Percentiles rank a stretch among this genome's conserved stretches.
Evolutionary conservation across 129 eudicot species (phyloP).

Genomic region (Daucus carota): DH1_v3.0 NC_030385.2:33688501-33689000

Average conservation of each 20-base stretch:
- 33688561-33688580: too few relatives aligned
- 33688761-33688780: neutral
- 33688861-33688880: constrained; percentile 21
- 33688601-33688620: too few relatives aligned
- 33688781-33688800: too few relatives aligned
- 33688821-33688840: too few relatives aligned
- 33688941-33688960: constrained; percentile 85
- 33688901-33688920: constrained; percentile 87
- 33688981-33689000: constrained; percentile 76
- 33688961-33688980: constrained; percentile 94
- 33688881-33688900: constrained; percentile 93
- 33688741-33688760: constrained; percentile 71
- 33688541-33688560: too few relatives aligned
- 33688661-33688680: constrained; percentile 40
- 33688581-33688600: too few relatives aligned
- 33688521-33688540: too few relatives aligned
- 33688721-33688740: constrained; percentile 82
- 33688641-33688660: constrained; percentile 10
- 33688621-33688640: neutral
- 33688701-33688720: constrained; percentile 32
- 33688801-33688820: too few relatives aligned
- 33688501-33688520: too few relatives aligned
- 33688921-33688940: constrained; percentile 93
- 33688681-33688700: constrained; percentile 34
- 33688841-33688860: too few relatives aligned